Evolutionary conservation across 306 rosid species (phyloP).

Genomic region (Malus domestica): ASM211411v1 NC_041794.1:24925001-24925500

Average conservation of each 20-base stretch:
- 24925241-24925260: neutral
- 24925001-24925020: neutral
- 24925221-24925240: neutral
- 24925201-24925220: slow-evolving; percentile 5
- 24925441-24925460: neutral
- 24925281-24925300: slow-evolving; percentile 16
- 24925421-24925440: neutral
- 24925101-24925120: neutral
- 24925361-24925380: neutral
- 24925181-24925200: neutral
- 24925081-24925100: slow-evolving; percentile 14
- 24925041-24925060: neutral
- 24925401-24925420: neutral
- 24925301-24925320: slow-evolving; percentile 24
- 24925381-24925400: neutral
- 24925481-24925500: neutral
- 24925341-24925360: neutral
- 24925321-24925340: slow-evolving; percentile 2
- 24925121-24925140: neutral
- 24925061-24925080: slow-evolving; percentile 1
- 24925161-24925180: neutral
- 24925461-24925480: neutral
- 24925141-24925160: neutral
- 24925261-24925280: neutral
- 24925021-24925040: neutral